Evolutionary conservation across 768 basidiomycete species (phyloP).

Genomic region (Russula sp.): DNA sequence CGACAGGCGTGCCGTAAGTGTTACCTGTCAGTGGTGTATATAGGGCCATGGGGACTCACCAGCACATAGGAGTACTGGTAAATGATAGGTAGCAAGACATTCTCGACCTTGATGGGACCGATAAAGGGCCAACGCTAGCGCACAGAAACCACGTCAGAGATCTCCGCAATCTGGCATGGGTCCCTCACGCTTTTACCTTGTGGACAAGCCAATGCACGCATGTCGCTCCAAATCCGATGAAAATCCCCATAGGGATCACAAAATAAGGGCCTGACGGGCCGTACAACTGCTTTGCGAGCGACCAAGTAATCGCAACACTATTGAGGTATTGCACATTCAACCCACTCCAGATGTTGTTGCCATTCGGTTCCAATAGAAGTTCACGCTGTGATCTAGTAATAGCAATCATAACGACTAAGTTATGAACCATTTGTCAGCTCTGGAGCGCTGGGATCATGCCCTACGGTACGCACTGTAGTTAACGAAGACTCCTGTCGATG

Average conservation of each 20-base stretch:
- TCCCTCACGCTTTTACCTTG: conserved; percentile 31
- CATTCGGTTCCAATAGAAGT: conserved; percentile 41
- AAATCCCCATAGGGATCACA: conserved; percentile 44
- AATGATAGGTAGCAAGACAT: conserved; percentile 49
- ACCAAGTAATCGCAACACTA: conserved; percentile 57
- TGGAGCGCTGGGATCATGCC: conserved; percentile 22
- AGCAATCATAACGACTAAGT: conserved; percentile 49
- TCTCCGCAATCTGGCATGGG: neutral
- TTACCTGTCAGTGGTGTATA: neutral
- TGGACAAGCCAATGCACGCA: conserved; percentile 46
- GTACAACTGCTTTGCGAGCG: conserved; percentile 52
- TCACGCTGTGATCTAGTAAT: conserved; percentile 47
- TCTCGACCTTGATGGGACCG: conserved; percentile 42
- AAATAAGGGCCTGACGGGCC: conserved; percentile 48
- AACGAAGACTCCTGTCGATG: conserved; percentile 26
- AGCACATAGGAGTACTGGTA: conserved; percentile 40
- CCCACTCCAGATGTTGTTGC: conserved; percentile 52
- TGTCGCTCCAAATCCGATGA: conserved; percentile 49
- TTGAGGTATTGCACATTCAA: conserved; percentile 41
- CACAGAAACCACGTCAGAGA: conserved; percentile 1
- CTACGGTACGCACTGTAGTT: conserved; percentile 29
- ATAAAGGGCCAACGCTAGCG: conserved; percentile 48
- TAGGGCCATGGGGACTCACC: neutral
- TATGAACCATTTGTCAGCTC: neutral
- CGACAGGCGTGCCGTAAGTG: too few species aligned